phyloP scores from a whole-genome alignment of 208 protist genomes.

The Angomonas deanei region DNA sequence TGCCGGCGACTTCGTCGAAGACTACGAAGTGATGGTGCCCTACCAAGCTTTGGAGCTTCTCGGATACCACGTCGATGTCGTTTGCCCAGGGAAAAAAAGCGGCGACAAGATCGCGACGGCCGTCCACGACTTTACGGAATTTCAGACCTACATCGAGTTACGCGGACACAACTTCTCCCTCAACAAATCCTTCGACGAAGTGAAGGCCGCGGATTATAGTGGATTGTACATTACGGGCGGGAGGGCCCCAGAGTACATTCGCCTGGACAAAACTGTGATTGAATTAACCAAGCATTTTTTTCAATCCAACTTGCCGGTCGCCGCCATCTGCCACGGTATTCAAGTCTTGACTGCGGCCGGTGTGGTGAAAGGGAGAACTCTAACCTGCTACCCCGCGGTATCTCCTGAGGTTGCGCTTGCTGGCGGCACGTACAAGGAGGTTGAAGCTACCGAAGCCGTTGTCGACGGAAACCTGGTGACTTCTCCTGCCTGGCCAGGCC shows the following conservation, averaged over 20 bases:
- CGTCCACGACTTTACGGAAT: conserved; percentile 25
- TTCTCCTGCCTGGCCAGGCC: conserved; percentile 22
- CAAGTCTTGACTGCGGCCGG: conserved; percentile 24
- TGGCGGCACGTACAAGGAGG: conserved; percentile 24
- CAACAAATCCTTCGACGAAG: conserved; percentile 29
- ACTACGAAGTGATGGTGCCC: conserved; percentile 36
- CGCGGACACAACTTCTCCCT: conserved; percentile 31
- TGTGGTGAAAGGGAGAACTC: conserved; percentile 16
- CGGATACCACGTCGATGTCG: conserved; percentile 19
- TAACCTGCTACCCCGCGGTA: conserved; percentile 33
- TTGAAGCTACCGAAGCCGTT: conserved; percentile 26
- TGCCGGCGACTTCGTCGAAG: conserved; percentile 34
- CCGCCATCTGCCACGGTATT: conserved; percentile 28
- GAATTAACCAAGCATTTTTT: conserved; percentile 29
- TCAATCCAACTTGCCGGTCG: conserved; percentile 25
- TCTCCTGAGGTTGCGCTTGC: conserved; percentile 17
- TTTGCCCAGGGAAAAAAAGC: conserved; percentile 24
- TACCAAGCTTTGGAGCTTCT: conserved; percentile 27
- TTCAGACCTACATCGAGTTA: conserved; percentile 29
- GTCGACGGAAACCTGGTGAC: conserved; percentile 27
- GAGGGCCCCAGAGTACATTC: conserved; percentile 26
- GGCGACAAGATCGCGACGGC: conserved; percentile 21
- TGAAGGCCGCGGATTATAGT: conserved; percentile 21
- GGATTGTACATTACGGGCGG: conserved; percentile 31
- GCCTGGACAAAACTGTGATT: conserved; percentile 21